Base-by-base conservation (phyloP, 768 basidiomycete species). In the Pluteus cervinus region DNA sequence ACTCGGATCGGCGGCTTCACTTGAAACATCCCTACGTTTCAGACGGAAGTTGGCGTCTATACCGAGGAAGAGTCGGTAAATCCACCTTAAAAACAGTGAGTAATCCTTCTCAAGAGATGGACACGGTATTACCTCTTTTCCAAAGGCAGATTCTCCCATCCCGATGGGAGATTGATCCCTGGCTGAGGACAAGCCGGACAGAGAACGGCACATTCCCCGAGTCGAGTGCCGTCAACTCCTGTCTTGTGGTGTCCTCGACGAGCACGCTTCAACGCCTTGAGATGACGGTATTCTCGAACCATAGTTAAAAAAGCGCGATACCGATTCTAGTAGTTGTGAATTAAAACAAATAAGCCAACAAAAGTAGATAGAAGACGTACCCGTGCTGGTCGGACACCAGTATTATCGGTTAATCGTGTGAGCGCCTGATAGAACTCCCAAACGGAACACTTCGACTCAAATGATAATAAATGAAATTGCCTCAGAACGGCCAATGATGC, bases 131-230 rank as follows among this genome's bases (percentile, higher is more conserved):
- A 53, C 54, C 36, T 35, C 18, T 43, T 28, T 8, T 31, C 24
- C 12, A 14, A 10, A 2, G 49, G 45, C 2, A 8, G 25, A 14
- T 40, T 31, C 29, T 48, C 29, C 53, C 54, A 58, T 11, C 43
- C 47, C 3, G 17, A 24, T 0, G 49, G 54, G 18, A 62, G 38
- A 41, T 63, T 62, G 2, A 55, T 50, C 7, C 49, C 52, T 4
- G 55, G 55, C 1, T 48, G 37, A 6, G 60, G 60, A 33, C 59
- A 63, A n/a, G 56, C 56, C 2, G 57, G 52, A 38, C 61, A 63
- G 2, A 45, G 33, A 5, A 60, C 36, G 1, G 59, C 58, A n/a
- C 52, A 47, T 14, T 52, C 52, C 2, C 60, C 60, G 3, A 31
- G 28, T 14, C 40, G 17, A 1, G 53, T 58, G 0, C 35, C 47